Evolutionary conservation across 352 stramenopile genomes (phyloP), one percentile per base, ranked within the genome.

Genomic region (Pythium graminicola): DNA sequence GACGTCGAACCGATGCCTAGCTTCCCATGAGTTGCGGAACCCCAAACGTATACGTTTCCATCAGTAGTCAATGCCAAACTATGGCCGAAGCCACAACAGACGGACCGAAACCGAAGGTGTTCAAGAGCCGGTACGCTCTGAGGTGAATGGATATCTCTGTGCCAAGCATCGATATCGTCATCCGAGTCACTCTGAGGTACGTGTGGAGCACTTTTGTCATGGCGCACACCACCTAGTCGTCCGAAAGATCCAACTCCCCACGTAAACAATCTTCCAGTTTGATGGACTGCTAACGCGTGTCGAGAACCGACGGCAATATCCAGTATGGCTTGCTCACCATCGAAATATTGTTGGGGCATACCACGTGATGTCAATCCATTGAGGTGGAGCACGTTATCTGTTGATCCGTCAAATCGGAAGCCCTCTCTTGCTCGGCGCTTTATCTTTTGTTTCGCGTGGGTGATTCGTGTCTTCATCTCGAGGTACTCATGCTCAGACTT

Each of bases 201-300:
- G 20, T 47, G 35, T 62, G 61, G 50, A 23, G 65, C 10, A 29
- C 31, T 22, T 32, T 2, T 28, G 1, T 65, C 47, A 22, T 46
- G 14, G 16, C 48, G 50, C 3, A 57, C 55, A 11, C 60, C 55
- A 19, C 78, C 81, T 3, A 89, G 71, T 0, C 76, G 68, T 3
- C 78, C 78, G 26, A 85, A 92, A 0, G 76, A 77, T 0, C 81
- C 81, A 17, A 87, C 78, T 13, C 81, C 81, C 81, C 81, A 92
- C 0, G 73, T 70, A 24, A 77, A 74, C 17, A 92, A 44, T 53
- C 81, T 79, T 1, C 81, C 81, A 0, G 76, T 77, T 16, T 81
- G 69, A 36, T 82, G 72, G 19, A 92, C 66, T 0, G 78, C 81
- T 0, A 92, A 49, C 2, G 69, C 78, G 56, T 92, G 81, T 2